Conservation (phyloP, 441 rosid genomes). For the Melastoma candidum region DNA sequence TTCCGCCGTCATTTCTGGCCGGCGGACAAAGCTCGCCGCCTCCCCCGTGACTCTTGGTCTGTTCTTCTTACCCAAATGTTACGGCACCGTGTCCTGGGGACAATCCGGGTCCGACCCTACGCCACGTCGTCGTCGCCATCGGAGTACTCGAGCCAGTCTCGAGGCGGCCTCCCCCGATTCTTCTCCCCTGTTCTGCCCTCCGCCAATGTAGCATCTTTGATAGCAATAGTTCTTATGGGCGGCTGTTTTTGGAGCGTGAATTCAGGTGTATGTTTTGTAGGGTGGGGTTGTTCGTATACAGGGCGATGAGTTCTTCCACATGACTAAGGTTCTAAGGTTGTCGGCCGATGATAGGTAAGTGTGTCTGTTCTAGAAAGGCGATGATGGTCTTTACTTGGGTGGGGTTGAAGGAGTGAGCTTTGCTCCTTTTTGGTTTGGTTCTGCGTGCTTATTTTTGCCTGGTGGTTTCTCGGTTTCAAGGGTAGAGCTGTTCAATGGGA, state of each 20-base stretch:
- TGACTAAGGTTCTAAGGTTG: constrained; percentile 65
- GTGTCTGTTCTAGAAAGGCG: neutral
- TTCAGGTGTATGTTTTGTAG: constrained; percentile 21
- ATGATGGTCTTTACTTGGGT: neutral
- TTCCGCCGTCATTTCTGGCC: no score
- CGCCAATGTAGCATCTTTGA: constrained; percentile 25
- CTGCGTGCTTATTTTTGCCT: constrained; percentile 3
- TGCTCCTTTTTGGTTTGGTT: constrained; percentile 2
- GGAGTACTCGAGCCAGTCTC: constrained; percentile 45
- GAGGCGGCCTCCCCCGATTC: constrained; percentile 73
- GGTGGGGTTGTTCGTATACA: constrained; percentile 58
- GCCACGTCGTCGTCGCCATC: constrained; percentile 24
- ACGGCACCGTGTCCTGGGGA: no score
- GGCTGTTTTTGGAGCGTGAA: neutral
- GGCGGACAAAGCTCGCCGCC: no score
- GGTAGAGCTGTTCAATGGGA: constrained; percentile 89
- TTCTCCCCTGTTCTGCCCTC: constrained; percentile 54
- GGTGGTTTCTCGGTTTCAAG: constrained; percentile 29
- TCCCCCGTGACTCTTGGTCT: neutral
- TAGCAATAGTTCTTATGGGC: neutral
- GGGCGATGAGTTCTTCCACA: constrained; percentile 80
- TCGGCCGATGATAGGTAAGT: constrained; percentile 39
- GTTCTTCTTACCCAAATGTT: neutral
- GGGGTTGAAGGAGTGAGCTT: constrained; percentile 1
- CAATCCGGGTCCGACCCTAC: constrained; percentile 22